Evolutionary conservation across 1,284 basidiomycete genomes (phyloP), one percentile per base, ranked within the genome.

Genomic region (Pisolithus thermaeus): DNA sequence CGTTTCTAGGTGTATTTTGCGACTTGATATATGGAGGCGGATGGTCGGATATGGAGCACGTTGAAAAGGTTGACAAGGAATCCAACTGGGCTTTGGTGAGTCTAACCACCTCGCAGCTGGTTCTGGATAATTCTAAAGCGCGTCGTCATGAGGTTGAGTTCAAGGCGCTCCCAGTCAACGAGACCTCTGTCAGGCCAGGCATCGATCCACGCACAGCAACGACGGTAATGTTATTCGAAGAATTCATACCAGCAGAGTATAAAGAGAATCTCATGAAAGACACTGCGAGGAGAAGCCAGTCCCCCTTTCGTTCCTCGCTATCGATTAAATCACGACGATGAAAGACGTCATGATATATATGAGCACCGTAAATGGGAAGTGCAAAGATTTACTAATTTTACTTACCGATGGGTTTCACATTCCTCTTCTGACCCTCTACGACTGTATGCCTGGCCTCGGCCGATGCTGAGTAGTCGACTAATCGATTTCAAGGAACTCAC

Each of bases 1-100:
- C 87, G 1, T 94, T 95, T 65, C 61, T 94, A 41, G 89, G 91
- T 60, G 87, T 89, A 27, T 95, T 92, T 70, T 89, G 86, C 59
- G 92, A 95, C 67, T 70, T 95, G 43, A 73, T 92, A 44, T 85
- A 88, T 57, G 88, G 90, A 27, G 81, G 83, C 20, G 82, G 83
- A 23, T 92, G 55, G 84, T 88, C 61, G 87, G 90, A 91, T 59
- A 70, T 80, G 23, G 88, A 90, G 56, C 71, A 84, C 53, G 76
- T 73, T 2, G 89, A 91, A 61, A 77, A 84, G 57, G 74, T 84
- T 5, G 90, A 92, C 64, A 76, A 87, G 58, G 90, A 93, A 60
- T 89, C 90, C 56, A 90, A 90, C 62, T 95, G 91, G 90, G 90
- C 87, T 18, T 61, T 96, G 73, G 92, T 93, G 62, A 71, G 83